Percentiles rank a stretch among this genome's conserved stretches.
Evolutionary conservation across 768 basidiomycete genomes (phyloP).

Genomic region (Heimioporus sp.): DNA sequence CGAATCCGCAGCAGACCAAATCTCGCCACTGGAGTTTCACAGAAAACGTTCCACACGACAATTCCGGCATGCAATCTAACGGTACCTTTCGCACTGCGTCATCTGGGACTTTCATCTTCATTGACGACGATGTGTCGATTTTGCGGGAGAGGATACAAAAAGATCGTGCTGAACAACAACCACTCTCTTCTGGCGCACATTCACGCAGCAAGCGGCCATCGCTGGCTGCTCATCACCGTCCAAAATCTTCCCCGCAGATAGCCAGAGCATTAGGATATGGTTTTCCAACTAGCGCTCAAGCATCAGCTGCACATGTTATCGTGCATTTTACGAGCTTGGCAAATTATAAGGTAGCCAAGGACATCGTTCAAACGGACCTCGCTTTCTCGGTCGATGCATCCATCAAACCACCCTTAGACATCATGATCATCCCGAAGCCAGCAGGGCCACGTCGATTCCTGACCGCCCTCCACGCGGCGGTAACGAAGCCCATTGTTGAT

Average conservation of each 20-base stretch:
- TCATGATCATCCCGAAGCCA: constrained; percentile 97
- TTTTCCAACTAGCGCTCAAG: constrained; percentile 26
- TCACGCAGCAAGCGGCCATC: constrained; percentile 62
- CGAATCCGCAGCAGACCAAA: constrained; percentile 12
- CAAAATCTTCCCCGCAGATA: constrained; percentile 80
- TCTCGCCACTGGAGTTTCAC: constrained; percentile 20
- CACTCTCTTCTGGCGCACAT: constrained; percentile 37
- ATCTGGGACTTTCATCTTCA: constrained; percentile 69
- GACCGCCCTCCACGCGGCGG: constrained; percentile 88
- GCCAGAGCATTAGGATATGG: constrained; percentile 49
- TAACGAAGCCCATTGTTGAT: constrained; percentile 83
- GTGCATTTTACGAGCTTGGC: constrained; percentile 90
- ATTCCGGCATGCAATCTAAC: constrained; percentile 15
- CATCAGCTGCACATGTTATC: constrained; percentile 43
- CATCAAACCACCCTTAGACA: constrained; percentile 64
- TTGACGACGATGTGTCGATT: constrained; percentile 88
- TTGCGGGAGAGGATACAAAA: constrained; percentile 73
- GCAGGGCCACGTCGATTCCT: constrained; percentile 92
- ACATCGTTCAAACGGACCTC: constrained; percentile 65
- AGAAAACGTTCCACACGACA: constrained; percentile 22
- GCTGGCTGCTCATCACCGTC: constrained; percentile 63
- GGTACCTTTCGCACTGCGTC: constrained; percentile 24
- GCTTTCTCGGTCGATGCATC: constrained; percentile 46
- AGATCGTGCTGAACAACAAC: constrained; percentile 53
- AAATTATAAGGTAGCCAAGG: constrained; percentile 87